Percentiles rank a stretch among this genome's conserved stretches.
These are phyloP conservation scores for Tremella fuciformis DNA, from an alignment of 768 basidiomycete genomes.

Conservation along the genomic window DNA sequence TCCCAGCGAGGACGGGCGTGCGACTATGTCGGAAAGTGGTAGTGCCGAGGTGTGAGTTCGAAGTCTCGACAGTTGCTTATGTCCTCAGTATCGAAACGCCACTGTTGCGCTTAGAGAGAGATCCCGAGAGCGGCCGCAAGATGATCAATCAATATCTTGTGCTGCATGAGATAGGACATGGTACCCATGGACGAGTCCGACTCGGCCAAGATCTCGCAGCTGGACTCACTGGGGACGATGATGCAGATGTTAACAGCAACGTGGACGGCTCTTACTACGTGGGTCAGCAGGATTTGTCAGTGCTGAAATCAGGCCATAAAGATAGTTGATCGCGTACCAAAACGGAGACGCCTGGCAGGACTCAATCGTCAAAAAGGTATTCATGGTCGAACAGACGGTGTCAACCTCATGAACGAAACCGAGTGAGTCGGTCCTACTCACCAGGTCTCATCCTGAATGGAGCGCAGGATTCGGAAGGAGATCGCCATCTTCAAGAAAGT, in stretches of 20 bases:
- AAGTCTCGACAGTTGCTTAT: conserved; percentile 2
- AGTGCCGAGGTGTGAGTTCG: conserved; percentile 32
- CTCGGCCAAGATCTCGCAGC: conserved; percentile 60
- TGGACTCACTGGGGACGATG: conserved; percentile 18
- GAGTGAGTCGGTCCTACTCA: conserved; percentile 23
- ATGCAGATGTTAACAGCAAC: conserved; percentile 17
- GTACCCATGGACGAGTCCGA: conserved; percentile 87
- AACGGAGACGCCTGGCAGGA: conserved; percentile 65
- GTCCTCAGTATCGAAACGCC: conserved; percentile 46
- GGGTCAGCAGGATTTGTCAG: conserved; percentile 5
- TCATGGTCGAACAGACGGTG: conserved; percentile 56
- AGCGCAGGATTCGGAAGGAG: conserved; percentile 74
- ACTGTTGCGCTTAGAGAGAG: conserved; percentile 32
- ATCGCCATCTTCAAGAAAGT: conserved; percentile 99
- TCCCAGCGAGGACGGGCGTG: conserved; percentile 22
- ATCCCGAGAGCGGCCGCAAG: conserved; percentile 50
- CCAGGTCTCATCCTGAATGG: neutral
- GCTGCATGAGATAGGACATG: conserved; percentile 71
- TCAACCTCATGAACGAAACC: conserved; percentile 40
- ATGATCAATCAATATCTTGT: conserved; percentile 78
- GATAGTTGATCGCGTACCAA: conserved; percentile 57
- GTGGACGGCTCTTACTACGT: conserved; percentile 19
- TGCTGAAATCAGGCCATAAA: conserved; percentile 51
- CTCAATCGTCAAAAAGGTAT: conserved; percentile 68
- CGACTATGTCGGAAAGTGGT: conserved; percentile 27